Evolutionary conservation across 1,284 basidiomycete species (phyloP).

Genomic region (Sphagnurus paluster): DNA sequence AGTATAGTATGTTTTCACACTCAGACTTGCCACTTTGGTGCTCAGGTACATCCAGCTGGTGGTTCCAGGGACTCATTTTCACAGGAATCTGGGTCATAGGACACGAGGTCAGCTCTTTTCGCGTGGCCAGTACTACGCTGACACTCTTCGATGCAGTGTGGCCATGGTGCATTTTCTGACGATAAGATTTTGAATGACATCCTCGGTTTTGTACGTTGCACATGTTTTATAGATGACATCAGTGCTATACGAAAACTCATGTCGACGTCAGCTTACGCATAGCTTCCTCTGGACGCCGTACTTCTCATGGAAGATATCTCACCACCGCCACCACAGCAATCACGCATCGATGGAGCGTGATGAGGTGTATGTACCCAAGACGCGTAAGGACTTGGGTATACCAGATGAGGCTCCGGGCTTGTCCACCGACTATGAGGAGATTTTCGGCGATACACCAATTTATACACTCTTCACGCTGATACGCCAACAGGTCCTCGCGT

Average conservation of each 20-base stretch:
- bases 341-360: conserved; percentile 60
- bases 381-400: conserved; percentile 50
- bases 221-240: neutral
- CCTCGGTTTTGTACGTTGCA: conserved; percentile 40
- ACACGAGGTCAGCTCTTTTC: conserved; percentile 40
- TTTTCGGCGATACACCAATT: conserved; percentile 59
- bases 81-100: conserved; percentile 65
- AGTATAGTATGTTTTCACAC: conserved; percentile 41
- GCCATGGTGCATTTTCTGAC: conserved; percentile 33
- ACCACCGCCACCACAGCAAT: conserved; percentile 53
- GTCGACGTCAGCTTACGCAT: conserved; percentile 33
- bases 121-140: neutral
- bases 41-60: conserved; percentile 42
- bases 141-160: conserved; percentile 8
- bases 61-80: conserved; percentile 61
- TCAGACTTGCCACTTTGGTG: neutral
- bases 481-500: conserved; percentile 72
- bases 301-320: conserved; percentile 56
- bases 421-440: conserved; percentile 51
- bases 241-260: neutral
- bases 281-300: conserved; percentile 53
- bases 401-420: conserved; percentile 31
- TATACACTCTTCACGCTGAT: conserved; percentile 55
- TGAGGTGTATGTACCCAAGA: conserved; percentile 62
- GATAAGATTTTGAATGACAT: conserved; percentile 32